Conservation (phyloP, 1,284 basidiomycete species). For the Polyporus tsugae region DNA sequence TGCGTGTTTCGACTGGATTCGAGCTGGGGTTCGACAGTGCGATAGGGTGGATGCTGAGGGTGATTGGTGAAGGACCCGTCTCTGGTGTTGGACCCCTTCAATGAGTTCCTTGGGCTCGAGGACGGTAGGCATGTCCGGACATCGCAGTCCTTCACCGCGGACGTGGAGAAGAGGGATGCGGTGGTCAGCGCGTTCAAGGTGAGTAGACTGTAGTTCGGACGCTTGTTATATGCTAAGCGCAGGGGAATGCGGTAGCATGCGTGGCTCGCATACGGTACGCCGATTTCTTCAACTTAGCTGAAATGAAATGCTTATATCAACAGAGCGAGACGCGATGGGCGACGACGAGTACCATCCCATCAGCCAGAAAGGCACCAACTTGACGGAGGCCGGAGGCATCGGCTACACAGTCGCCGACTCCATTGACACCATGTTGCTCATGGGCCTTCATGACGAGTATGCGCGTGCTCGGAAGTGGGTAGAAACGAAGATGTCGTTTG, state of each 20-base stretch:
- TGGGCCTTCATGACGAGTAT: conserved; percentile 87
- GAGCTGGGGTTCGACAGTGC: neutral
- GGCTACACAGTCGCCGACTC: conserved; percentile 89
- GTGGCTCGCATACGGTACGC: conserved; percentile 79
- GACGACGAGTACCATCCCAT: conserved; percentile 91
- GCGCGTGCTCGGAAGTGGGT: conserved; percentile 84
- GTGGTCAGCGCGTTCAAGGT: conserved; percentile 84
- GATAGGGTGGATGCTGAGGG: conserved; percentile 4
- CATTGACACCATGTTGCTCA: conserved; percentile 87
- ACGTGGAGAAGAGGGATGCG: conserved; percentile 70
- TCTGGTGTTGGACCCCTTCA: conserved; percentile 23
- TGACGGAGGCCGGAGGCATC: conserved; percentile 79
- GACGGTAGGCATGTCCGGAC: conserved; percentile 28
- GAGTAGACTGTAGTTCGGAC: conserved; percentile 32
- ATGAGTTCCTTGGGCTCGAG: conserved; percentile 29
- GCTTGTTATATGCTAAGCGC: neutral
- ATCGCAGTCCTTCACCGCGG: conserved; percentile 53
- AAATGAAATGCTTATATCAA: conserved; percentile 36
- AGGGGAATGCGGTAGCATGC: conserved; percentile 61
- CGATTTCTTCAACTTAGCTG: conserved; percentile 28
- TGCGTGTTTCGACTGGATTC: conserved; percentile 7
- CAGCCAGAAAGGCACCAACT: conserved; percentile 75
- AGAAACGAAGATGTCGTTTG: conserved; percentile 73
- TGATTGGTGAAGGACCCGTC: conserved; percentile 24
- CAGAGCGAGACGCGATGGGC: conserved; percentile 90